These are phyloP conservation scores for Dactylellina drechsleri DNA, from an alignment of 2,329 filamentous ascomycete genomes.

Conservation along the genomic window DNA sequence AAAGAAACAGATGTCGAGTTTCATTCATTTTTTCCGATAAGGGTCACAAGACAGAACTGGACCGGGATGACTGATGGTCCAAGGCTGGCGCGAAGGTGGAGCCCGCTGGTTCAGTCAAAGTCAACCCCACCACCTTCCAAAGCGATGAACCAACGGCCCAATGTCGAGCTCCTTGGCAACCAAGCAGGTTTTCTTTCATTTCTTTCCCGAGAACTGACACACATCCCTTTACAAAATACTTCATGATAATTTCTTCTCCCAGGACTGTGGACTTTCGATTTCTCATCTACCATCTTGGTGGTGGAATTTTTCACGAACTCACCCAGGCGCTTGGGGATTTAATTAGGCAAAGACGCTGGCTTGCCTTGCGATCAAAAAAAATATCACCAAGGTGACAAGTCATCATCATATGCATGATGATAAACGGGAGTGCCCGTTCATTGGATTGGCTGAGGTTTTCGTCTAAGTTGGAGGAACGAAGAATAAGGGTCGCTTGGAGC, in stretches of 20 bases:
- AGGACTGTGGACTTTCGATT: background rate
- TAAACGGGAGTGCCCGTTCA: background rate
- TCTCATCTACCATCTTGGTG: too few relatives aligned
- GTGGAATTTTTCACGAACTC: too few relatives aligned
- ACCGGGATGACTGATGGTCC: background rate
- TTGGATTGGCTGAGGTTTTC: slow-evolving; percentile 13
- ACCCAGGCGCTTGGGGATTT: slow-evolving; percentile 12
- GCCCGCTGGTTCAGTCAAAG: slow-evolving; percentile 22
- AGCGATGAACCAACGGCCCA: background rate
- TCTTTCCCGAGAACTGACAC: too few relatives aligned
- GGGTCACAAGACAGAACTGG: slow-evolving; percentile 8
- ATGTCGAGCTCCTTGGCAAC: too few relatives aligned
- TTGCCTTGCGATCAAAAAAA: background rate
- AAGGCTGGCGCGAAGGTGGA: background rate
- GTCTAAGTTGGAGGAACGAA: slow-evolving; percentile 1
- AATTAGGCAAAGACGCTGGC: slow-evolving; percentile 44
- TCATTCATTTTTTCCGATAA: background rate
- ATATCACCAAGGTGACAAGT: slow-evolving; percentile 24
- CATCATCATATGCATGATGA: slow-evolving; percentile 15
- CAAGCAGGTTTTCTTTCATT: too few relatives aligned
- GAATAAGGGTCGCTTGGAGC: background rate
- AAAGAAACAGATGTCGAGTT: background rate
- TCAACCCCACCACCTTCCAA: slow-evolving; percentile 24
- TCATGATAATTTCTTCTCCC: background rate
- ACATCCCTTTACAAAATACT: background rate